Base-by-base conservation (phyloP, 202 grass and related monocot genomes). In the Elaeis oleifera region DNA sequence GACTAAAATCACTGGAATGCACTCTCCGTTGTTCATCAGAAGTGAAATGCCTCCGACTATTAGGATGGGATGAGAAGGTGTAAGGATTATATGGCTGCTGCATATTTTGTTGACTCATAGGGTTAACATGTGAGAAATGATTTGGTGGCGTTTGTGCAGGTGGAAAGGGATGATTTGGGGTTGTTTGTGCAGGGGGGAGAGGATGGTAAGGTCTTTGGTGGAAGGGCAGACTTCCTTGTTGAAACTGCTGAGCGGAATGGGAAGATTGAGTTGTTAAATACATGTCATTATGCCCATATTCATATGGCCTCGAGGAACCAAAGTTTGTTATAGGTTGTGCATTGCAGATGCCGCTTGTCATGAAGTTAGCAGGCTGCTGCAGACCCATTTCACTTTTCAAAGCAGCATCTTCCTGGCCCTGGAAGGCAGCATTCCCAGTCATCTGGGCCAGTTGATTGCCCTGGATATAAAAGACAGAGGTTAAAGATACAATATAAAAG, bases 171-270 rank as follows among this genome's bases (percentile, higher is more conserved):
- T 78, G 83, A 78, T 68, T 55, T 51, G 76, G 71, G 25, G 70
- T 58, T 16, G 73, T 75, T 74, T 83, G 87, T 25, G 76, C 27
- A 36, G 79, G 73, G 19, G 83, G 87, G 44, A 80, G 85, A 49
- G 77, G 74, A 78, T 74, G 70, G 55, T 80, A 86, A 78, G 81
- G 58, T 58, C 73, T 80, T 67, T 86, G 87, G 52, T 90, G 87
- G 65, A 83, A 86, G 52, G 83, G 32, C 61, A 77, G 56, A 58
- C 74, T 75, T 7, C 54, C 56, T 16, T 84, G 79, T 54, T 65
- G 83, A 83, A 86, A 86, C 65, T 90, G 87, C 14, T 80, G 85
- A 72, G 68, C 80, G 53, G 79, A 60, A 65, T 77, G 84, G 78
- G 85, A 80, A 71, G 71, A 60, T 75, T 90, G 83, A 1, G 80